Evolutionary conservation across 257 asterid species (phyloP).

Genomic region (Plantago ovata): DNA sequence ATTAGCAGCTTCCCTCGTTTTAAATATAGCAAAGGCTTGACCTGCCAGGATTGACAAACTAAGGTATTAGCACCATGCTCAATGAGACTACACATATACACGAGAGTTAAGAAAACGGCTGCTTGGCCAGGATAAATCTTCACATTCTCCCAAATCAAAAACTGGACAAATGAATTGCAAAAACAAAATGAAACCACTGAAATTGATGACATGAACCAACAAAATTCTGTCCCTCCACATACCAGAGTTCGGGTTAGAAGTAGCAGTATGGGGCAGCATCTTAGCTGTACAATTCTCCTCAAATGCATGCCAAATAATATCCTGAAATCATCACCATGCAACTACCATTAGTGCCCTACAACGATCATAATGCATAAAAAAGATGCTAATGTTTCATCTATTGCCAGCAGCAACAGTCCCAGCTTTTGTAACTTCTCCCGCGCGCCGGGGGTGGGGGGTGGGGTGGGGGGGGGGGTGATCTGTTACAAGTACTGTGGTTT

Average conservation of each 20-base stretch:
- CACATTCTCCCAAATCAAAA: background rate
- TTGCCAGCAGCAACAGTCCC: background rate
- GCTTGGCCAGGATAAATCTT: background rate
- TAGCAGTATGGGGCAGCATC: constrained; percentile 56
- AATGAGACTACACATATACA: no score
- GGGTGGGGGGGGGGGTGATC: background rate
- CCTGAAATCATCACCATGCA: constrained; percentile 43
- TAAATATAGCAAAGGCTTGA: constrained; percentile 65
- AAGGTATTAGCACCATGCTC: constrained; percentile 10
- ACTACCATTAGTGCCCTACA: constrained; percentile 1
- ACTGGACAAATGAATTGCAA: background rate
- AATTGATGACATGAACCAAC: background rate
- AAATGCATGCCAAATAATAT: constrained; percentile 67
- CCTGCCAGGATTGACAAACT: constrained; percentile 42
- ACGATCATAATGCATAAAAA: background rate
- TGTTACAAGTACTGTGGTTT: background rate
- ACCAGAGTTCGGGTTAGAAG: constrained; percentile 66
- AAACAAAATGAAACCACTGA: no score
- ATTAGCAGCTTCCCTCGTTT: constrained; percentile 53
- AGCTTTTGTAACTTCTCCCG: background rate
- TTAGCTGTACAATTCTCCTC: constrained; percentile 50
- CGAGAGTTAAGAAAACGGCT: no score
- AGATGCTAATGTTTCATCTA: background rate
- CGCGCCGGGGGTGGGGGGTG: no score
- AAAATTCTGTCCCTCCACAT: constrained; percentile 15